Base-by-base conservation (phyloP, 2,329 filamentous ascomycete species). In the Diplodia scrobiculata region DNA sequence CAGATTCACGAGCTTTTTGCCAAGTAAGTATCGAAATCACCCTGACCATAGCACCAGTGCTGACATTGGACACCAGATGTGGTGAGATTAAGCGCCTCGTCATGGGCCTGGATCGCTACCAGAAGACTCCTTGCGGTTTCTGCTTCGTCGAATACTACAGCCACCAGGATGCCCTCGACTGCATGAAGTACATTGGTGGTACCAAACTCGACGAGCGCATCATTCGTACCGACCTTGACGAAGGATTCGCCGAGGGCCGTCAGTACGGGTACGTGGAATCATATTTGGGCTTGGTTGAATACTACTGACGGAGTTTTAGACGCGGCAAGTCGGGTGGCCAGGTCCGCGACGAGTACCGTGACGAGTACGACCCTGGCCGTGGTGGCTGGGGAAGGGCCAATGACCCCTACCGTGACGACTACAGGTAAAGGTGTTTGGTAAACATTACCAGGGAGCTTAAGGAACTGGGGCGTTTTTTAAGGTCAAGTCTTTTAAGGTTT, bases 101-200 rank as follows among this genome's bases (percentile, higher is more conserved):
- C 70, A 99, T 99, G 95, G 95, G 95, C 59, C 87, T 99, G 63
- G 95, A 99, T 77, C 90, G 95, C 67, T 97, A 95, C 83, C 91
- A 90, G 79, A 99, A 99, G 83, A 99, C 95, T 0, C 95, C 95
- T 1, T 99, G 95, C 79, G 95, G 95, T 48, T 99, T 99, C 84
- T 99, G 95, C 84, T 99, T 99, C 76, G 95, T 99, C 74, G 95
- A 99, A 80, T 99, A 99, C 82, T 98, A 97, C 82, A 97, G 89
- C 34, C 95, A 98, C 78, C 90, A 97, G 76, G 95, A 99, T 78
- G 95, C 95, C 9, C 85, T 99, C 59, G 95, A 99, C 78, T 98
- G 94, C 80, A 89, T 99, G 88, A 99, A 98, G 81, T 99, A 98
- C 77, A 89, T 99, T 73, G 95, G 95, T 66, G 95, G 95, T 67